A percentile compares a stretch with the other conserved stretches of the same genome.
Evolutionary conservation across 768 basidiomycete genomes (phyloP).

Genomic region (Psilocybe cubensis): DNA sequence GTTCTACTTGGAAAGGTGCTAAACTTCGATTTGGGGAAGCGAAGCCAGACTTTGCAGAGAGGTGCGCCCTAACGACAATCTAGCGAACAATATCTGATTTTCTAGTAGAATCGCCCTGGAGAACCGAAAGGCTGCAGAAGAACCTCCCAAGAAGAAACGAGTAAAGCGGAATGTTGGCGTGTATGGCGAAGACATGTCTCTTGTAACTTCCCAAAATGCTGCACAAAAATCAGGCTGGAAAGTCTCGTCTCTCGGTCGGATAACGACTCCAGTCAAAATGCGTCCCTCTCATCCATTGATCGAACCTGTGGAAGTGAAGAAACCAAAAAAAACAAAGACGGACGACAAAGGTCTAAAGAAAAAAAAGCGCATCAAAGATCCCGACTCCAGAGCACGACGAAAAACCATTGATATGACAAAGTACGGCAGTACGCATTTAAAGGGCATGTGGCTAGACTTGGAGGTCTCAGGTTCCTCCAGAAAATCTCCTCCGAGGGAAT

Average conservation of each 20-base stretch:
- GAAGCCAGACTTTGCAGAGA: constrained; percentile 70
- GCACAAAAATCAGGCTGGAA: constrained; percentile 64
- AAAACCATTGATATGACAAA: constrained; percentile 73
- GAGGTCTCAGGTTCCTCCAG: constrained; percentile 28
- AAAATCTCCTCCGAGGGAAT: constrained; percentile 11
- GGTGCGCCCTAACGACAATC: constrained; percentile 41
- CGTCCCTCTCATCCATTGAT: constrained; percentile 67
- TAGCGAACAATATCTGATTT: constrained; percentile 1
- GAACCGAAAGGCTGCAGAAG: constrained; percentile 25
- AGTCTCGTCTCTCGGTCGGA: constrained; percentile 65
- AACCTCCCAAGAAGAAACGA: constrained; percentile 51
- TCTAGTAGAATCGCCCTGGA: constrained; percentile 29
- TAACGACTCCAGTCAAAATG: constrained; percentile 71
- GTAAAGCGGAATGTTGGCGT: constrained; percentile 39
- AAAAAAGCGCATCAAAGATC: constrained; percentile 51
- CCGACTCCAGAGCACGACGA: constrained; percentile 59
- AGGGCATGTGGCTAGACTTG: constrained; percentile 66
- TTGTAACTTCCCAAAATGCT: constrained; percentile 62
- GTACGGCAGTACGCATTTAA: constrained; percentile 73
- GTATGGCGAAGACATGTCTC: constrained; percentile 65
- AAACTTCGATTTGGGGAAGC: constrained; percentile 84
- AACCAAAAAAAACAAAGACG: constrained; percentile 18
- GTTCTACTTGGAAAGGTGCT: constrained; percentile 87
- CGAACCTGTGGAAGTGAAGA: constrained; percentile 31
- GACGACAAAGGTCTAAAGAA: constrained; percentile 31